These are phyloP conservation scores for Salvia splendens DNA, from an alignment of 257 asterid genomes.

Conservation along the genomic window DNA sequence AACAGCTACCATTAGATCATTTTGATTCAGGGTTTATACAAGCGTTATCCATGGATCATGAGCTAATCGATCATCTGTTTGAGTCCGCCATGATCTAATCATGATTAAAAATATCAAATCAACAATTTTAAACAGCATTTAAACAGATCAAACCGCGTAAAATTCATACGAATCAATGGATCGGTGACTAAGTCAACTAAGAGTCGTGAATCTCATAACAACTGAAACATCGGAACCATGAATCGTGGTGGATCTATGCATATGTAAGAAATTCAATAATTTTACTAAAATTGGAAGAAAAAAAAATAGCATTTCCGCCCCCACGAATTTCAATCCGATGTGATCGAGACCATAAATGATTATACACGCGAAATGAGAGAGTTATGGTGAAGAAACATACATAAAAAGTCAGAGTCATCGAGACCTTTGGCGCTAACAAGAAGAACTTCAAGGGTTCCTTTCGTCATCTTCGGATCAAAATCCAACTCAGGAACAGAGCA, in stretches of 20 bases:
- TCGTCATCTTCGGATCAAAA: slow-evolving; percentile 49
- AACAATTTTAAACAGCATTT: background rate
- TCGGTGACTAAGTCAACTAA: slow-evolving; percentile 27
- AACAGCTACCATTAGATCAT: background rate
- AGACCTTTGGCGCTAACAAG: slow-evolving; percentile 78
- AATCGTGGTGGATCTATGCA: no score
- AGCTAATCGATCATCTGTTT: background rate
- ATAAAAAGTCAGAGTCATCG: slow-evolving; percentile 53
- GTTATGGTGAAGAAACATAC: slow-evolving; percentile 36
- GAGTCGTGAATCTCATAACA: background rate
- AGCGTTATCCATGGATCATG: background rate
- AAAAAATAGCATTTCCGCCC: no score
- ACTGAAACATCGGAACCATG: background rate
- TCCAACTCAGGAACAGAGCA: background rate
- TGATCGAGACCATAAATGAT: background rate
- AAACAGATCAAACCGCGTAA: background rate
- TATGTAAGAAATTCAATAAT: no score
- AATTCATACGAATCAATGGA: background rate
- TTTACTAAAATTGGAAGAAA: no score
- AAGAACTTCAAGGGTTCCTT: slow-evolving; percentile 78
- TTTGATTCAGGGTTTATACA: background rate
- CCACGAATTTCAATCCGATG: no score
- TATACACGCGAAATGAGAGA: background rate
- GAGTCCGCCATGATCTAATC: background rate
- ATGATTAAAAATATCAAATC: background rate